A percentile compares a stretch with the other conserved stretches of the same genome.
Evolutionary conservation across 495 filamentous ascomycete genomes (phyloP).

Genomic region (Cairneyella variabilis): DNA sequence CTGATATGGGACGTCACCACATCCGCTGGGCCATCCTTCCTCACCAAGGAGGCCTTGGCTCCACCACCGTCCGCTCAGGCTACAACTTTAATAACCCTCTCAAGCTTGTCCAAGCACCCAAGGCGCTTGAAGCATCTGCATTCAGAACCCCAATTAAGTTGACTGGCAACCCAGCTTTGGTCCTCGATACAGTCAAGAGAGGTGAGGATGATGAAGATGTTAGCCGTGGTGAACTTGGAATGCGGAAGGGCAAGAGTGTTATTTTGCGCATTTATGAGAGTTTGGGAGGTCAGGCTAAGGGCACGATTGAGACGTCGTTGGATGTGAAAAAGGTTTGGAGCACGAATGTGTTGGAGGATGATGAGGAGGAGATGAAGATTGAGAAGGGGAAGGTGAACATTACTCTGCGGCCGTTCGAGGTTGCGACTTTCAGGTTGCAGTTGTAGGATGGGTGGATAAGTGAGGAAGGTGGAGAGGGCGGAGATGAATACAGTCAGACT

Average conservation of each 20-base stretch:
- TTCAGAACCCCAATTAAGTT: conserved; percentile 48
- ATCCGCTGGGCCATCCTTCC: conserved; percentile 92
- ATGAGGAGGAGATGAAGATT: conserved; percentile 52
- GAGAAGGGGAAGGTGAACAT: conserved; percentile 52
- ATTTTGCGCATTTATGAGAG: conserved; percentile 86
- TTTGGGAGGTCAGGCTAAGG: conserved; percentile 76
- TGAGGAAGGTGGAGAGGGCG: no score
- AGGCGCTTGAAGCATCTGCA: conserved; percentile 31
- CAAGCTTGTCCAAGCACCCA: conserved; percentile 40
- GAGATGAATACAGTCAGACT: no score
- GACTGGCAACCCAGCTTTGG: conserved; percentile 52
- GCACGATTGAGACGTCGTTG: conserved; percentile 58
- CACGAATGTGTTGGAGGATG: conserved; percentile 76
- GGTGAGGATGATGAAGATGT: conserved; percentile 96
- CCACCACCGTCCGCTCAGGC: conserved; percentile 74
- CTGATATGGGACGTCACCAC: conserved; percentile 89
- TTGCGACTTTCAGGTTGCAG: conserved; percentile 78
- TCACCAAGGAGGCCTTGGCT: conserved; percentile 66
- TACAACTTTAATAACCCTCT: conserved; percentile 89
- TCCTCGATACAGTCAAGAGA: conserved; percentile 84
- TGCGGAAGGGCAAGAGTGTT: conserved; percentile 68
- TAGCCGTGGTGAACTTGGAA: conserved; percentile 62
- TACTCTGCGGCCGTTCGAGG: conserved; percentile 81
- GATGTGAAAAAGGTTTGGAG: conserved; percentile 73
- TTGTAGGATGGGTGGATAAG: conserved; percentile 39